Percentiles rank a stretch among this genome's conserved stretches.
Evolutionary conservation across 345 rosid genomes (phyloP).

Genomic region (Pelargonium nanum): DNA sequence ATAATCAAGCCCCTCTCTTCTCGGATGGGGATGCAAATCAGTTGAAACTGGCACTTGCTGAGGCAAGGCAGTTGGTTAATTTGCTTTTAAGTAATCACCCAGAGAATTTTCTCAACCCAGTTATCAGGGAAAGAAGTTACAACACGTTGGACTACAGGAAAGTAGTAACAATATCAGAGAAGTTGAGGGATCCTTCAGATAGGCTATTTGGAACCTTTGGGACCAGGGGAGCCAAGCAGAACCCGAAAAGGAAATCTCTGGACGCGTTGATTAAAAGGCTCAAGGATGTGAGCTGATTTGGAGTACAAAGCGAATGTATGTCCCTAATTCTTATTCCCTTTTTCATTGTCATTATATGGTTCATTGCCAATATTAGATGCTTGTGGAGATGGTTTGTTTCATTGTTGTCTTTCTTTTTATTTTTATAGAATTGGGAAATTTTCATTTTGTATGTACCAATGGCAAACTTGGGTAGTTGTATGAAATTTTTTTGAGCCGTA

Average conservation of each 20-base stretch:
- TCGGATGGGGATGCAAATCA: slow-evolving; percentile 68
- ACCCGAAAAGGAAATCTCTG: slow-evolving; percentile 86
- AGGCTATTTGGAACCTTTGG: slow-evolving; percentile 87
- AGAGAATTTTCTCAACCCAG: slow-evolving; percentile 75
- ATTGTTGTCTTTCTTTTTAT: neutral
- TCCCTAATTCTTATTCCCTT: slow-evolving; percentile 13
- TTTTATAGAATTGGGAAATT: neutral
- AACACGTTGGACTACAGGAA: slow-evolving; percentile 66
- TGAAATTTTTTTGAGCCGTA: slow-evolving; percentile 13
- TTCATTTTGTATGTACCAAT: slow-evolving; percentile 25
- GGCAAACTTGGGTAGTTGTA: slow-evolving; percentile 14
- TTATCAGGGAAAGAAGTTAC: slow-evolving; percentile 83
- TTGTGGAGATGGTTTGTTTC: neutral
- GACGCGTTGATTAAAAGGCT: slow-evolving; percentile 81
- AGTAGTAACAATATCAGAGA: slow-evolving; percentile 70
- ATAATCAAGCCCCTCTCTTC: slow-evolving; percentile 52
- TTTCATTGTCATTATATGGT: neutral
- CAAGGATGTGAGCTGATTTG: slow-evolving; percentile 67
- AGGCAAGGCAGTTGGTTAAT: slow-evolving; percentile 71
- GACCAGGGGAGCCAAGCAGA: slow-evolving; percentile 73
- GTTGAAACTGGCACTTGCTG: slow-evolving; percentile 74
- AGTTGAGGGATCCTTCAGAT: slow-evolving; percentile 85
- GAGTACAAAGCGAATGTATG: slow-evolving; percentile 17
- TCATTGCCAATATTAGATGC: too few relatives aligned
- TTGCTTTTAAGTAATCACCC: slow-evolving; percentile 84